Base-by-base conservation (phyloP, 768 basidiomycete genomes). In the Galerina marginata region DNA sequence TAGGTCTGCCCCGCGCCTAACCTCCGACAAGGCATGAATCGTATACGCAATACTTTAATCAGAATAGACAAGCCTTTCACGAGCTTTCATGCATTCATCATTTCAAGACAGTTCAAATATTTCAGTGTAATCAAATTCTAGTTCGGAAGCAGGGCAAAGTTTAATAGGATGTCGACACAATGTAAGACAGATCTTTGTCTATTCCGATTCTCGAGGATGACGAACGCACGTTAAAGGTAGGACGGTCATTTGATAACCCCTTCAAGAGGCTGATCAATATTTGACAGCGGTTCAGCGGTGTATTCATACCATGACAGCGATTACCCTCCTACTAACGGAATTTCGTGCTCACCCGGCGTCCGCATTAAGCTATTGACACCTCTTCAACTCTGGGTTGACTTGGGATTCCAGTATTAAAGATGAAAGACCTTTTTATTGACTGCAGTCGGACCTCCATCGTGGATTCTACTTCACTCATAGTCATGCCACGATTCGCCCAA, bases 401-500 rank as follows among this genome's bases (percentile, higher is more conserved):
- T 5, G 4, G 29, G 29, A 33, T 33, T 33, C 29, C 29, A 33
- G 29, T 33, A 33, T 33, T 33, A 33, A 33, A 33, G 29, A 33
- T 33, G 29, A 7, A 33, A 33, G 5, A 5, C 7, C 7, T 33
- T 33, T 33, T 33, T 33, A 33, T 7, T 33, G 29, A 33, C 29
- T 53, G 23, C 25, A 40, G 39, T 16, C 14, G 42, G 15, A 9
- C 33, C 29, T 12, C 39, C 50, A 20, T 40, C 20, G 43, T 61
- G 10, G 16, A 39, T 43, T 56, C 29, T 29, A 29, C 5, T 38
- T 48, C 43, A 38, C 25, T 36, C n/a, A 23, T 4, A 11, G 42
- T 25, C 25, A 79, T 67, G 73, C 70, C 71, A 48, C 57, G 62
- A 23, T 69, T 70, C 56, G 64, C 59, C 23, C 62, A 65, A 11